Evolutionary conservation across 257 asterid genomes (phyloP), one percentile per base, ranked within the genome.

Genomic region (Pogostemon cablin): DNA sequence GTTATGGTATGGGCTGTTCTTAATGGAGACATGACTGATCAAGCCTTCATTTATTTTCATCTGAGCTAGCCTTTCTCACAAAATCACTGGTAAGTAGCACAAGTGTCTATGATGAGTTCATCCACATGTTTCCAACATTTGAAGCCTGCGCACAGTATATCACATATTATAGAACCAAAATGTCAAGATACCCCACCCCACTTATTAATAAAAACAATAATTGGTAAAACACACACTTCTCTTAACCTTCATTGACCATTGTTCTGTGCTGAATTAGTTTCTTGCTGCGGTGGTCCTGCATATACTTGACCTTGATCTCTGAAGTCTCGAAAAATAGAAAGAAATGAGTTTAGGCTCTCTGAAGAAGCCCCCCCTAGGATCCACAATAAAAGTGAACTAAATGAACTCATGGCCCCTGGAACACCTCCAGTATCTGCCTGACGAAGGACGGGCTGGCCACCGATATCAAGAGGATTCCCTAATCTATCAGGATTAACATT

Each of bases 321-420:
- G 20, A 86, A 67, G 71, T 93, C 98, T 48, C 96, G 78, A 82
- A 95, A 95, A 68, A 91, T 87, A 34, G 99, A 91, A 12, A 91
- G 84, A 46, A 95, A 86, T 7, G 98, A 95, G 84, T 89, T 91
- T 41, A 91, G 85, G 84, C 96, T 86, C 80, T 93, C 98, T n/a
- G 99, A 91, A 69, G 98, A 81, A 62, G 96, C 91, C 63, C 98
- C 99, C 47, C 99, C 98, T 10, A 89, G 86, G 71, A 93, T 89
- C 98, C 96, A 89, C 78, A 89, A 78, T 83, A 93, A 68, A 65
- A 89, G 83, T 54, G 96, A 87, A 78, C 96, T 91, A 66, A 91
- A 86, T 3, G 97, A 89, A 72, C 86, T 93, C 96, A 93, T 71
- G 37, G 91, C 86, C 72, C 96, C 95, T 2, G 92, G 92, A 72